These are phyloP conservation scores for Penicillium thymicola DNA, from an alignment of 2,329 filamentous ascomycete genomes.

Conservation along the genomic window DNA sequence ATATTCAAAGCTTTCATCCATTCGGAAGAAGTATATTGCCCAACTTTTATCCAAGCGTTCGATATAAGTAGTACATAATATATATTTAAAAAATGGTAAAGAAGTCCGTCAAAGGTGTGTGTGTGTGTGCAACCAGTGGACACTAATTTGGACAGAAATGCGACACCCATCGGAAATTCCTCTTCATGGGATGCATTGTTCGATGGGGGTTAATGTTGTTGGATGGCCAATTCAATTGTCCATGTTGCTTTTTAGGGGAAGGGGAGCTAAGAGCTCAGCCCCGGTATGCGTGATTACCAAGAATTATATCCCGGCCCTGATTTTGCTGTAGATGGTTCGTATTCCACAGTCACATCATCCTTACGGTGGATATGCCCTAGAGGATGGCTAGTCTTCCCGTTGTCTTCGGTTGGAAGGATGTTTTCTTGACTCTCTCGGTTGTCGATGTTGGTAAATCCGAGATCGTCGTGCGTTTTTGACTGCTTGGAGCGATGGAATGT, in stretches of 20 bases:
- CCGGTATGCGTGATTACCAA: neutral
- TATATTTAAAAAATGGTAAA: neutral
- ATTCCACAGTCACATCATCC: constrained; percentile 17
- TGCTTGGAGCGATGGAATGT: constrained; percentile 10
- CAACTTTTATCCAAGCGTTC: neutral
- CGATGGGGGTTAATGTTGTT: neutral
- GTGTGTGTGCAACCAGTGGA: neutral
- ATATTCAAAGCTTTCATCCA: neutral
- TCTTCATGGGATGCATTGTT: neutral
- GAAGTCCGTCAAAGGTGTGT: neutral
- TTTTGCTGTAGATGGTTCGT: constrained; percentile 1
- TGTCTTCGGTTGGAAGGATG: constrained; percentile 15
- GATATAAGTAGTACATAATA: neutral
- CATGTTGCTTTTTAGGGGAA: neutral
- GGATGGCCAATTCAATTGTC: neutral
- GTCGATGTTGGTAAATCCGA: constrained; percentile 16
- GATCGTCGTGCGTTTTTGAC: constrained; percentile 6
- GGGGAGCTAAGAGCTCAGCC: neutral
- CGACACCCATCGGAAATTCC: neutral
- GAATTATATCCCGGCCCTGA: neutral
- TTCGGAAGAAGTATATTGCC: neutral
- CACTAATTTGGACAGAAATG: neutral
- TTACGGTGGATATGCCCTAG: constrained; percentile 13
- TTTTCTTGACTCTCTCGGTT: constrained; percentile 21
- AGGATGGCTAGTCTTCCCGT: neutral